Percentiles rank a stretch among this genome's conserved stretches.
Evolutionary conservation across 352 stramenopile species (phyloP).

Genomic region (Aphanomyces cochlioides): DNA sequence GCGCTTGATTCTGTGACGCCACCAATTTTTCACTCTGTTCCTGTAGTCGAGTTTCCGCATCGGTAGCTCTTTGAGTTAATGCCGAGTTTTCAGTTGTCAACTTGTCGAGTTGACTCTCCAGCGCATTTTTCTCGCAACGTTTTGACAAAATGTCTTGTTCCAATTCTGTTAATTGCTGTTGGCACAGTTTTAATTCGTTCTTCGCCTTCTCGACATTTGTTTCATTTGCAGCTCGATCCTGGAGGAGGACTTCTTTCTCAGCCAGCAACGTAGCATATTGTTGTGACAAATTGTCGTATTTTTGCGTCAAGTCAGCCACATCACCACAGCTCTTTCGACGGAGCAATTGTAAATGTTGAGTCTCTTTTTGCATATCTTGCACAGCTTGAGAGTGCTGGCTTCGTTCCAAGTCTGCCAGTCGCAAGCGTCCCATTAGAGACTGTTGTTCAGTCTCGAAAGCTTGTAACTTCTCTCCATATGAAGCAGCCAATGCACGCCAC

Average conservation of each 20-base stretch:
- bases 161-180: constrained; percentile 3
- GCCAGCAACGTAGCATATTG: neutral
- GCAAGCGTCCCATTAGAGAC: neutral
- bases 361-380: constrained; percentile 24
- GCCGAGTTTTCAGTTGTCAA: neutral
- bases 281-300: neutral
- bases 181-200: neutral
- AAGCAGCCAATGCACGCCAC: neutral
- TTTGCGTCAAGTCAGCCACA: neutral
- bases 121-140: constrained; percentile 3
- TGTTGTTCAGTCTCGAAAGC: neutral
- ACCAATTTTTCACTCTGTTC: constrained; percentile 26
- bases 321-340: constrained; percentile 24
- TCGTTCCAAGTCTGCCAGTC: neutral
- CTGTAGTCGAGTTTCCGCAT: neutral
- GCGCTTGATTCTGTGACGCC: constrained; percentile 20
- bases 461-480: neutral
- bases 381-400: neutral
- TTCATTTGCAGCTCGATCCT: neutral
- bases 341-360: constrained; percentile 17
- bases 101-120: constrained; percentile 14
- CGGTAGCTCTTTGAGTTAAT: neutral
- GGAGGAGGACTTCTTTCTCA: neutral
- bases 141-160: constrained; percentile 10
- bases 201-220: neutral